Evolutionary conservation across 2,329 filamentous ascomycete species (phyloP), one percentile per base, ranked within the genome.

Genomic region (Pseudogymnoascus sp.): DNA sequence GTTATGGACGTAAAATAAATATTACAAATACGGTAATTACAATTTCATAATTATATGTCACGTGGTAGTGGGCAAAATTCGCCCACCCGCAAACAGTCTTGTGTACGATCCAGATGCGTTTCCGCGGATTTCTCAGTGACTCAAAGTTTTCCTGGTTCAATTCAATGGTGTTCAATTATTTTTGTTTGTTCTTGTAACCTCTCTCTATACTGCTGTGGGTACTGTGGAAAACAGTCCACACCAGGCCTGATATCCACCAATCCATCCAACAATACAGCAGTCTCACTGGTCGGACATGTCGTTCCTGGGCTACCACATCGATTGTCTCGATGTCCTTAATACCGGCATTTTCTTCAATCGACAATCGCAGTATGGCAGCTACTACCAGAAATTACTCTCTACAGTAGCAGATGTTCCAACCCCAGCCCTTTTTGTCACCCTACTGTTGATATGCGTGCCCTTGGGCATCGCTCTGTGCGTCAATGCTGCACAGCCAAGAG

Each of bases 401-500:
- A 61, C 63, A 58, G 63, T 72, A n/a, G 64, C 68, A 21, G 59
- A 65, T 41, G 65, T 74, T 58, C 71, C 72, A 4, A 72, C 70
- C 2, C 64, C 64, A 12, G 70, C 68, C 41, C 72, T 72, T 59
- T 65, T 72, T 42, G 35, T 71, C 10, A 68, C 70, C 5, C 65
- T 72, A 42, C 61, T 72, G 31, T 64, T 65, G 51, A 67, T 74
- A 42, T 73, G 71, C 64, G 65, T 70, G 60, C 69, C 68, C 29
- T 70, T 69, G 15, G 66, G 74, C 59, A 66, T 73, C 42, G 68
- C 69, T 33, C 68, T 74, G 8, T 63, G 68, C 21, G 66, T 72
- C 59, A 69, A 71, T 59, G 66, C 70, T 44, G 68, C 71, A 7
- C 66, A 68, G 59, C 64, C 69, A n/a, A 63, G 65, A 4, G 68